Evolutionary conservation across 2,329 filamentous ascomycete genomes (phyloP).

Genomic region (Pseudogymnoascus sp.): DNA sequence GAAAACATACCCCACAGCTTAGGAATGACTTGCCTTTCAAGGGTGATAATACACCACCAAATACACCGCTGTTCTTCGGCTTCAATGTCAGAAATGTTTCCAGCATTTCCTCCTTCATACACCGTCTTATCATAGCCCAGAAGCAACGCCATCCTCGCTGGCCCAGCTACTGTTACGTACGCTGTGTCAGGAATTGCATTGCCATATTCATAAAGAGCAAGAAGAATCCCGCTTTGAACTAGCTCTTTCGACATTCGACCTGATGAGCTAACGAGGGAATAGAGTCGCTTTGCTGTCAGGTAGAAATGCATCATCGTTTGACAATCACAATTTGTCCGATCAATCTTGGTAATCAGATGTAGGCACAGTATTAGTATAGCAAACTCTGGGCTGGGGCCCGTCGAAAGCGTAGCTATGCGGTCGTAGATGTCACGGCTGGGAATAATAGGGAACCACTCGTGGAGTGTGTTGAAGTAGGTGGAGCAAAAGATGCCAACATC

Average conservation of each 20-base stretch:
- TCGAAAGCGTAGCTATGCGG: constrained; percentile 3
- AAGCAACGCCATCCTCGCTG: constrained; percentile 14
- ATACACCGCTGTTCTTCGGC: neutral
- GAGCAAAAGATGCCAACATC: constrained; percentile 8
- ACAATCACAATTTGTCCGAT: neutral
- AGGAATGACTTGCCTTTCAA: neutral
- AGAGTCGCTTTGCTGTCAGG: constrained; percentile 5
- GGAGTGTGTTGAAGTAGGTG: constrained; percentile 4
- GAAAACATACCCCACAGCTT: neutral
- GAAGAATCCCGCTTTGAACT: constrained; percentile 14
- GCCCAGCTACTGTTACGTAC: constrained; percentile 13
- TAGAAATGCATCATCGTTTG: constrained; percentile 5
- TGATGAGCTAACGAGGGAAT: constrained; percentile 2
- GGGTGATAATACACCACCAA: neutral
- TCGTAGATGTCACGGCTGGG: constrained; percentile 1
- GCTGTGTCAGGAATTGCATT: constrained; percentile 12
- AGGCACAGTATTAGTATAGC: neutral
- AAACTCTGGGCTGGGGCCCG: neutral
- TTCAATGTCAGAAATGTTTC: neutral
- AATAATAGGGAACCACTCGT: constrained; percentile 11
- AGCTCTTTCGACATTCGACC: constrained; percentile 13
- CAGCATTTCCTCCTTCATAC: neutral
- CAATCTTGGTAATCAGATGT: constrained; percentile 7
- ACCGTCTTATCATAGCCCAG: constrained; percentile 15
- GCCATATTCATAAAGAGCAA: constrained; percentile 16